phyloP scores from a whole-genome alignment of 78 protist species.

The Emiliania huxleyi region DNA sequence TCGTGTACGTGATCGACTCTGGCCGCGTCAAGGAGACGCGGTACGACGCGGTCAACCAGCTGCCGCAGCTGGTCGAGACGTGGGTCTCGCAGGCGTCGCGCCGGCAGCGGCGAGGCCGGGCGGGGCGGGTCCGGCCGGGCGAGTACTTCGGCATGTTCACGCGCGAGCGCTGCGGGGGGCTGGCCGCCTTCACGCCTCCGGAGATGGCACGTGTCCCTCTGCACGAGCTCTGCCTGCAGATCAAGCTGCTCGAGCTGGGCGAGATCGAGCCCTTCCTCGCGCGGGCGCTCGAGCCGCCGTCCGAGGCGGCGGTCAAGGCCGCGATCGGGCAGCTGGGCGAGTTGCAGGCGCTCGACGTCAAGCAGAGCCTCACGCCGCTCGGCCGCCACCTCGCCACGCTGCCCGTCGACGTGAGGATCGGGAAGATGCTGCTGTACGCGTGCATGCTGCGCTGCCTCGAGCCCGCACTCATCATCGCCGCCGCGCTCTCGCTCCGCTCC shows the following conservation, averaged over 20 bases:
- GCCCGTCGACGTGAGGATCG: slow-evolving; percentile 81
- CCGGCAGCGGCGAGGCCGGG: slow-evolving; percentile 91
- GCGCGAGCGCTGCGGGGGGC: neutral
- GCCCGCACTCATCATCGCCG: slow-evolving; percentile 81
- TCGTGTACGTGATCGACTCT: slow-evolving; percentile 88
- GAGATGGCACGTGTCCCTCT: slow-evolving; percentile 86
- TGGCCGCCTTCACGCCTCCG: slow-evolving; percentile 51
- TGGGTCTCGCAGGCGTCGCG: slow-evolving; percentile 78
- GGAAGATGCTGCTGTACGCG: slow-evolving; percentile 74
- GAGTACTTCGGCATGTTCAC: slow-evolving; percentile 42
- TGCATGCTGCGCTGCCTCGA: slow-evolving; percentile 60
- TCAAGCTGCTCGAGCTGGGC: slow-evolving; percentile 65
- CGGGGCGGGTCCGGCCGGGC: slow-evolving; percentile 89
- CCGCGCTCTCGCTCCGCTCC: slow-evolving; percentile 49
- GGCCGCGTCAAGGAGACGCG: slow-evolving; percentile 52
- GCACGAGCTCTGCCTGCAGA: slow-evolving; percentile 74
- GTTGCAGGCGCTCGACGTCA: slow-evolving; percentile 26
- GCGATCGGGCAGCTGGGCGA: slow-evolving; percentile 55
- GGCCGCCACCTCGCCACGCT: slow-evolving; percentile 80
- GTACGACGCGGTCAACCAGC: neutral
- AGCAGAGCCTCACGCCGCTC: slow-evolving; percentile 63
- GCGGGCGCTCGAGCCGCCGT: slow-evolving; percentile 76
- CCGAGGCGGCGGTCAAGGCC: slow-evolving; percentile 21
- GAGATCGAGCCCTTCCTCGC: slow-evolving; percentile 41
- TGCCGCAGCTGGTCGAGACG: slow-evolving; percentile 53